Base-by-base conservation (phyloP, 768 basidiomycete species). In the Lyophyllum atratum region DNA sequence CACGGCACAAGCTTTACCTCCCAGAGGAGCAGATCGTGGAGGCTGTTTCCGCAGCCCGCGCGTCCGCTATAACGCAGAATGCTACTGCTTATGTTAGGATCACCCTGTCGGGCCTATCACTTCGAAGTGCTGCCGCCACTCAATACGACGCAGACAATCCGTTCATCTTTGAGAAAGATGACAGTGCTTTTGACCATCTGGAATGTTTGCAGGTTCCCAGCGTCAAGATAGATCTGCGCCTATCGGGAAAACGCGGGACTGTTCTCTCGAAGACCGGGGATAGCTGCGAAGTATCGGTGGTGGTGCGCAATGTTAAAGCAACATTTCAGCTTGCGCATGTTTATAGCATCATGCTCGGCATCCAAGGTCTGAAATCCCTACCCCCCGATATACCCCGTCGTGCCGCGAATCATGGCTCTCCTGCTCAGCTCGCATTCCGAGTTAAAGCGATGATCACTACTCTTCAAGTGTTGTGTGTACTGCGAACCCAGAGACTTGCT, bases 141-240 rank as follows among this genome's bases (percentile, higher is more conserved):
- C 77, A 76, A 57, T 88, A 84, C 63, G 86, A 84, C 40, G 80
- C 85, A 39, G 86, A 91, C 68, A 84, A 89, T 66, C 85, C 86
- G 14, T 75, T 79, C 53, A 76, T 86, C 37, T 75, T 76, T 11
- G 84, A 85, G 51, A 72, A 78, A 52, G 82, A 85, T 52, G 82
- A 82, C 55, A 71, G 77, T 19, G 66, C 68, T 50, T 71, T 79
- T 58, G 70, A 55, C 39, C 63, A 67, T 54, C 78, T 74, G 63
- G 80, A 77, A 53, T 83, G 83, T 59, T 53, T 88, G 3, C 70
- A 72, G 19, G 66, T 85, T 46, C 66, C 71, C 14, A 63, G 56
- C 3, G 56, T 72, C 14, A 61, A 68, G 33, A 19, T 69, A 9
- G 64, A 73, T 34, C 62, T 73, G 37, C 61, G 64, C 47, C 55